A percentile compares a stretch with the other conserved stretches of the same genome.
These are phyloP conservation scores for Citrus mangshanensis DNA, from an alignment of 345 rosid species.

Conservation along the genomic window DNA sequence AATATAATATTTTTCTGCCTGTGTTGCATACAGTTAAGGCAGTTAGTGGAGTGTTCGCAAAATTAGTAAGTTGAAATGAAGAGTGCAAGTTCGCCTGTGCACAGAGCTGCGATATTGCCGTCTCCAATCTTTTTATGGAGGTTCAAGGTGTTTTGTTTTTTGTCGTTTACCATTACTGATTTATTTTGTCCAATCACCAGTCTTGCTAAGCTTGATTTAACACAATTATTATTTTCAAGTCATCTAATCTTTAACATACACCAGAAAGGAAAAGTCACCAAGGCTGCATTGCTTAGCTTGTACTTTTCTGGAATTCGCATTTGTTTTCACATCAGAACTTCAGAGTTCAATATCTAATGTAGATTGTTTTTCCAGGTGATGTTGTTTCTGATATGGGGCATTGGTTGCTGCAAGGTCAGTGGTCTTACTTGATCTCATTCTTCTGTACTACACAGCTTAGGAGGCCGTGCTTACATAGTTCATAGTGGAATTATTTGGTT, in stretches of 20 bases:
- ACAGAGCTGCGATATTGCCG: conserved; percentile 56
- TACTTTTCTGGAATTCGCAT: not conserved
- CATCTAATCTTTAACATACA: not conserved
- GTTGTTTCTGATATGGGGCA: conserved; percentile 82
- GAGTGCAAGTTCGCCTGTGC: conserved; percentile 42
- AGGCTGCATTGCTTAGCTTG: not conserved
- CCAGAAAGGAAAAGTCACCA: not conserved
- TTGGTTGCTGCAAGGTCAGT: conserved; percentile 86
- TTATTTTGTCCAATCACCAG: not conserved
- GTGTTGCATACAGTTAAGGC: conserved; percentile 32
- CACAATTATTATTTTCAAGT: not conserved
- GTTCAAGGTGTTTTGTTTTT: conserved; percentile 54
- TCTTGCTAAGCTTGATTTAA: not conserved
- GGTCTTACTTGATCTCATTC: not conserved
- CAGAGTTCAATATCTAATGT: not conserved
- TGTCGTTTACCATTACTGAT: not conserved
- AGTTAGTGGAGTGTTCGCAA: conserved; percentile 42
- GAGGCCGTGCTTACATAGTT: not conserved
- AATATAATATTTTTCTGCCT: too few species aligned
- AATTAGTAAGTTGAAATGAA: conserved; percentile 45
- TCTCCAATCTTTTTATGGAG: conserved; percentile 85
- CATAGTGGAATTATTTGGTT: not conserved
- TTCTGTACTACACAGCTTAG: not conserved
- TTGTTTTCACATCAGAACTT: not conserved
- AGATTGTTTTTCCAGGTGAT: conserved; percentile 47